Evolutionary conservation across 2,329 filamentous ascomycete genomes (phyloP), one percentile per base, ranked within the genome.

Genomic region (Trichoderma hamatum): DNA sequence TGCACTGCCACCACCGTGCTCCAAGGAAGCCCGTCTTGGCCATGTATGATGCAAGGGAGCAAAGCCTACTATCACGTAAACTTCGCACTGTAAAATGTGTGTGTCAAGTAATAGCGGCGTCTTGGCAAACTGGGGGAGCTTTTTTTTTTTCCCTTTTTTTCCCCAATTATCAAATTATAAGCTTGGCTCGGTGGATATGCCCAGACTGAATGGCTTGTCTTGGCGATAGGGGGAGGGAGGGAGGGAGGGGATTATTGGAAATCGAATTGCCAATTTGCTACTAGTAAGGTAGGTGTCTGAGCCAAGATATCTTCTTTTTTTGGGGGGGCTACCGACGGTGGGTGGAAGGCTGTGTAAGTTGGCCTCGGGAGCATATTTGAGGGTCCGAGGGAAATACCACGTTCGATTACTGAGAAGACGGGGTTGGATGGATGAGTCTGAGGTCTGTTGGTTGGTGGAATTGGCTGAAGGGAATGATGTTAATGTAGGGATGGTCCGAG

Each of bases 71-170:
- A 30, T 7, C 30, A 30, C 30, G 30, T 19, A n/a, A n/a, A 7
- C 9, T 43, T 49, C 7, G 59, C 19, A 49, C 43, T 51, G 59
- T 62, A 51, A 51, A 13, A 28, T 24, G n/a, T 32, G n/a, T 62
- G 59, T 32, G 46, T 30, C 28, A 62, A 32, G n/a, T 43, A 26
- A 51, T 64, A 39, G 32, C 49, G 62, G 62, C 52, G 55, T 39
- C 62, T 66, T 66, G 62, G 62, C 62, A 66, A 56, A 32, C 26
- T 66, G 51, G 52, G 51, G 24, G 19, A 19, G 14, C 1, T 46
- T 46, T 46, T 46, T 2, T 46, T 21, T 19, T 7, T 7, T n/a
- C n/a, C n/a, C n/a, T n/a, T 3, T 19, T 46, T 19, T 19, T 19
- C 16, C 19, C n/a, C n/a, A n/a, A 54, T 26, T 39, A n/a, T 30